These are phyloP conservation scores for Fragilaria crotonensis DNA, from an alignment of 108 stramenopile species.

Conservation along the genomic window DNA sequence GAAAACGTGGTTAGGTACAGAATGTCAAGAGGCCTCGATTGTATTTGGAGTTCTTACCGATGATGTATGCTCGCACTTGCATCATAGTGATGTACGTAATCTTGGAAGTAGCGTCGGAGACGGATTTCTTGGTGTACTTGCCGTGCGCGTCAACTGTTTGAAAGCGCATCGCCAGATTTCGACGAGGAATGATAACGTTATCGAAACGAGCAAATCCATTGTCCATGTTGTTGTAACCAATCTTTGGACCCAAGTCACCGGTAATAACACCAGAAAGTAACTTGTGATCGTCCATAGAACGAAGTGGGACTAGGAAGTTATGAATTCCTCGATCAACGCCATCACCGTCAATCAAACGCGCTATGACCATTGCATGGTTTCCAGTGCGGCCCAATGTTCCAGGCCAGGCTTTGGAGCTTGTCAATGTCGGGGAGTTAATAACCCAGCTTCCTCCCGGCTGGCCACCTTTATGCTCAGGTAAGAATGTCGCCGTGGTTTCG, in stretches of 20 bases:
- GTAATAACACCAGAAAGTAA: constrained; percentile 83
- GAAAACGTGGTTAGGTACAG: not conserved
- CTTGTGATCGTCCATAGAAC: constrained; percentile 69
- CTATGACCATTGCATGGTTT: constrained; percentile 97
- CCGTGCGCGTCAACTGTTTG: constrained; percentile 66
- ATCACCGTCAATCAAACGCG: constrained; percentile 85
- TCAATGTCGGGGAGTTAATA: constrained; percentile 83
- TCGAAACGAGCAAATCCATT: constrained; percentile 90
- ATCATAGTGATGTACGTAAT: constrained; percentile 95
- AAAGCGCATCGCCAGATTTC: constrained; percentile 94
- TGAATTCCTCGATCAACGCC: constrained; percentile 83
- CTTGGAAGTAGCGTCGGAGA: constrained; percentile 71
- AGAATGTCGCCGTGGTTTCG: constrained; percentile 93
- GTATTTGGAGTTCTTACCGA: not conserved
- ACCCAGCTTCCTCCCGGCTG: constrained; percentile 64
- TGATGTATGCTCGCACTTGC: constrained; percentile 88
- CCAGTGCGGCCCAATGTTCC: constrained; percentile 90
- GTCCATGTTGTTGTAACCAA: constrained; percentile 96
- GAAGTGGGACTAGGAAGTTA: constrained; percentile 91
- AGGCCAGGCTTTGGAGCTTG: constrained; percentile 93
- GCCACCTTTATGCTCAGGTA: constrained; percentile 58
- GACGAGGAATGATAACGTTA: constrained; percentile 77
- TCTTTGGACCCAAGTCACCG: constrained; percentile 96
- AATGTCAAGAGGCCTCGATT: no score
- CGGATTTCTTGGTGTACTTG: constrained; percentile 45